A percentile compares a stretch with the other conserved stretches of the same genome.
phyloP scores from a whole-genome alignment of 2,329 filamentous ascomycete genomes.

The Canariomyces notabilis region DNA sequence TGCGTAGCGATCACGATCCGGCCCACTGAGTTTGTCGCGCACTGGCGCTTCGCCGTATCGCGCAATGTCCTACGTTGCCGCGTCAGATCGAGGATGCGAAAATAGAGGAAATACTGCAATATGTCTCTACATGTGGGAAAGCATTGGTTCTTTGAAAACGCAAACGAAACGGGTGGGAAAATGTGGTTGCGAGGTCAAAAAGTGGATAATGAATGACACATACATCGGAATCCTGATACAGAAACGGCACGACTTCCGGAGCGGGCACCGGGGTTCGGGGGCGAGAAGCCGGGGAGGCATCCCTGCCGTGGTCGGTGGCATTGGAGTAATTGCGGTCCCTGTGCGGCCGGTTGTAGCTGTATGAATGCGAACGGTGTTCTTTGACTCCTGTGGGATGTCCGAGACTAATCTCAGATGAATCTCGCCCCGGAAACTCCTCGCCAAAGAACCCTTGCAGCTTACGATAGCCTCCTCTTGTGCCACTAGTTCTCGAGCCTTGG shows the following conservation, averaged over 20 bases:
- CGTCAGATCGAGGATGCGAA: constrained; percentile 6
- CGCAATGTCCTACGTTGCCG: constrained; percentile 60
- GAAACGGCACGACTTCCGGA: constrained; percentile 94
- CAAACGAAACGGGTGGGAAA: constrained; percentile 23
- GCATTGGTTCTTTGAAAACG: not conserved
- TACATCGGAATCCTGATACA: constrained; percentile 82
- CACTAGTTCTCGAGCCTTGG: constrained; percentile 70
- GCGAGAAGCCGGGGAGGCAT: constrained; percentile 71
- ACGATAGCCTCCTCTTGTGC: constrained; percentile 67
- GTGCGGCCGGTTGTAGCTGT: constrained; percentile 54
- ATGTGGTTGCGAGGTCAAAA: constrained; percentile 11
- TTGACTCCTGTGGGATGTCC: constrained; percentile 46
- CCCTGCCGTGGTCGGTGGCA: constrained; percentile 65
- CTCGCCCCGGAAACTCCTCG: constrained; percentile 72
- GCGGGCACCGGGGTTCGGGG: constrained; percentile 82
- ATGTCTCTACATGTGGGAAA: constrained; percentile 5
- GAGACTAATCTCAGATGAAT: constrained; percentile 69
- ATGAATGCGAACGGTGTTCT: constrained; percentile 59
- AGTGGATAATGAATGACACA: constrained; percentile 33
- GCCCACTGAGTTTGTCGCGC: constrained; percentile 61
- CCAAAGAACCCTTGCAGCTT: constrained; percentile 91
- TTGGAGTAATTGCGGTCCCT: constrained; percentile 79
- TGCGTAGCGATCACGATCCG: constrained; percentile 63
- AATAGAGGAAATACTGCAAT: not conserved
- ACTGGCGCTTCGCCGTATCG: constrained; percentile 75